phyloP scores from a whole-genome alignment of 805 yeast species.

The Wickerhamiella sorbophila region DNA sequence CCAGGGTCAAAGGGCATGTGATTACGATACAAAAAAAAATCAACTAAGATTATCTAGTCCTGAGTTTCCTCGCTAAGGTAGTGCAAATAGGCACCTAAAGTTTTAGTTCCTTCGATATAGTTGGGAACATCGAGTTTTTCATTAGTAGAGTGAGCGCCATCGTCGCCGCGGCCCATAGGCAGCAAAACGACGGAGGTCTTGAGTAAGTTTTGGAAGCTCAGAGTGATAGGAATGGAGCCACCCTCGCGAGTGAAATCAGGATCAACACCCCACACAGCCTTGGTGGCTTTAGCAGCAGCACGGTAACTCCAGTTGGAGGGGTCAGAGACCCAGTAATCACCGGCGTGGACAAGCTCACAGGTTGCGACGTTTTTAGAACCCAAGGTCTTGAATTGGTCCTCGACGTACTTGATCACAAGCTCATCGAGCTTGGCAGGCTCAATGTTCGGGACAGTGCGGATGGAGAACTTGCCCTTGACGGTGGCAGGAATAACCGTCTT shows the following conservation, averaged over 20 bases:
- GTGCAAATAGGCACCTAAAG: slow-evolving; percentile 86
- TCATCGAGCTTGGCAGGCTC: slow-evolving; percentile 65
- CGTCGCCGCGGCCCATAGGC: slow-evolving; percentile 99
- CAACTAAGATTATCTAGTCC: too few relatives aligned
- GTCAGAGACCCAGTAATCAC: slow-evolving; percentile 91
- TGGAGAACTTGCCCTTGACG: slow-evolving; percentile 87
- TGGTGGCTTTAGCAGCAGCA: slow-evolving; percentile 90
- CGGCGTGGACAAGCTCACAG: slow-evolving; percentile 79
- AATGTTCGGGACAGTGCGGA: slow-evolving; percentile 94
- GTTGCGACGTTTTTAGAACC: slow-evolving; percentile 62
- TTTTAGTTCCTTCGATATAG: slow-evolving; percentile 86
- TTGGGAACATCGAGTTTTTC: slow-evolving; percentile 83
- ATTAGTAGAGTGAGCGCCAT: slow-evolving; percentile 96
- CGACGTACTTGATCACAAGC: slow-evolving; percentile 57
- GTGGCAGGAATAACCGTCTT: slow-evolving; percentile 96
- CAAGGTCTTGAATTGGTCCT: slow-evolving; percentile 49
- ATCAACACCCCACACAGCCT: slow-evolving; percentile 84
- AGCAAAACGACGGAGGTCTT: slow-evolving; percentile 74
- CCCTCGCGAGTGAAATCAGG: slow-evolving; percentile 99
- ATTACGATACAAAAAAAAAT: too few relatives aligned
- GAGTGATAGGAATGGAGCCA: slow-evolving; percentile 94
- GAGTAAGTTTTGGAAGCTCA: slow-evolving; percentile 79
- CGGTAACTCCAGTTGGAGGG: slow-evolving; percentile 86
- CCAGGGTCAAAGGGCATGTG: too few relatives aligned
- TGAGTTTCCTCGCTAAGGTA: slow-evolving; percentile 42